Base-by-base conservation (phyloP, 148 eudicot genomes). In the Silene latifolia region DNA sequence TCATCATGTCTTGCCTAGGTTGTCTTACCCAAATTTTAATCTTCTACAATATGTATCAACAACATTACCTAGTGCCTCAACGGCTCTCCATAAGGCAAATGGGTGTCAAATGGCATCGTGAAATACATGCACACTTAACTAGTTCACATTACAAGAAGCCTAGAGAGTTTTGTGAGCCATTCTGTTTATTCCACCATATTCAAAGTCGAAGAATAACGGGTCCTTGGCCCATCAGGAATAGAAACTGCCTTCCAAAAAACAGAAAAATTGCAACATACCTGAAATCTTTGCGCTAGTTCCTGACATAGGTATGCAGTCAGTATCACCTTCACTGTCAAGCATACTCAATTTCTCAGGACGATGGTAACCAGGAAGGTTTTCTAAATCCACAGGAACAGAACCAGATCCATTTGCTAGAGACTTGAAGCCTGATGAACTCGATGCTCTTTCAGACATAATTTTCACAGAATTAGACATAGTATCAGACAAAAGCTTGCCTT, bases 201-300 rank as follows among this genome's bases (percentile, higher is more conserved):
- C 56, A 51, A 51, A 11, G 17, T 15, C 56, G 56, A 13, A 13
- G 56, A 51, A 51, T 51, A 51, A 4, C 9, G 56, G 9, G 56
- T 51, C 56, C 9, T 13, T 51, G 15, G 0, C 56, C 17, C 56
- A 51, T 15, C 17, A 51, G 56, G 53, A 9, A 10, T 48, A 13
- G 53, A 48, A 48, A 3, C 15, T 48, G 15, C 17, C 14, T 51
- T 51, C 14, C 56, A 13, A 51, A 59, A 24, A 70, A 25, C 73
- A 70, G 32, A 25, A 66, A 73, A 17, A 46, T 7, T 32, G 61
- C 35, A 70, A 15, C 3, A 42, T 79, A 83, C 88, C 88, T 86
- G 80, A 75, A 69, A 77, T 51, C 74, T 58, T 77, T 11, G 83
- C 68, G 65, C 80, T 46, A 1, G 63, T 71, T 63, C 65, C 73